Conservation (phyloP, 164 flowering plant genomes). For the Paratinospora sagittata region DNA sequence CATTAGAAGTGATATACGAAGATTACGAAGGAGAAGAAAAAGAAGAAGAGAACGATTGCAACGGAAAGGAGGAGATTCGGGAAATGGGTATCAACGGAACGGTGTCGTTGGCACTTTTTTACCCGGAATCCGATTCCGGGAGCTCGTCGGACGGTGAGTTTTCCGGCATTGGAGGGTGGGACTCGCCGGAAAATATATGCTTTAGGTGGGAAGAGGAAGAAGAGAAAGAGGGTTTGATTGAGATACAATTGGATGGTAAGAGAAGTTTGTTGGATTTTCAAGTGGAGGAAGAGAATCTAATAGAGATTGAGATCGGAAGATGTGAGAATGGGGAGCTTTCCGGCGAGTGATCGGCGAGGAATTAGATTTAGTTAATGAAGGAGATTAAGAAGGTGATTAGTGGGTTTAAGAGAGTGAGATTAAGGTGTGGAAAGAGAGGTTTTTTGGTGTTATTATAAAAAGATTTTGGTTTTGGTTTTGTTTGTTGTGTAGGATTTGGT, state of each 20-base stretch:
- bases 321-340: background rate
- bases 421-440: slow-evolving; percentile 10
- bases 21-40: slow-evolving; percentile 54
- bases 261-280: slow-evolving; percentile 14
- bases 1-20: slow-evolving; percentile 80
- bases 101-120: slow-evolving; percentile 42
- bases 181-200: slow-evolving; percentile 29
- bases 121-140: slow-evolving; percentile 61
- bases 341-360: background rate
- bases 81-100: slow-evolving; percentile 21
- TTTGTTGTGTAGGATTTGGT: background rate
- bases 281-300: slow-evolving; percentile 62
- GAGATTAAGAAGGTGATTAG: too few species aligned
- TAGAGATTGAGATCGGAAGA: slow-evolving; percentile 55
- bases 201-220: slow-evolving; percentile 57
- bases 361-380: too few species aligned
- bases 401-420: slow-evolving; percentile 7
- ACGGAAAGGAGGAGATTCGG: slow-evolving; percentile 10
- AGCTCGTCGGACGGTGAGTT: slow-evolving; percentile 44
- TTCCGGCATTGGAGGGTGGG: slow-evolving; percentile 31
- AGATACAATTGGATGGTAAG: slow-evolving; percentile 38
- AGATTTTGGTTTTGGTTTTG: background rate
- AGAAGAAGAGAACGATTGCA: slow-evolving; percentile 15
- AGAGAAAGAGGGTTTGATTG: slow-evolving; percentile 44
- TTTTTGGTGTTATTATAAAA: too few species aligned